A percentile compares a stretch with the other conserved stretches of the same genome.
Evolutionary conservation across 2,329 filamentous ascomycete species (phyloP).

Genomic region (Sclerotinia sclerotiorum): DNA sequence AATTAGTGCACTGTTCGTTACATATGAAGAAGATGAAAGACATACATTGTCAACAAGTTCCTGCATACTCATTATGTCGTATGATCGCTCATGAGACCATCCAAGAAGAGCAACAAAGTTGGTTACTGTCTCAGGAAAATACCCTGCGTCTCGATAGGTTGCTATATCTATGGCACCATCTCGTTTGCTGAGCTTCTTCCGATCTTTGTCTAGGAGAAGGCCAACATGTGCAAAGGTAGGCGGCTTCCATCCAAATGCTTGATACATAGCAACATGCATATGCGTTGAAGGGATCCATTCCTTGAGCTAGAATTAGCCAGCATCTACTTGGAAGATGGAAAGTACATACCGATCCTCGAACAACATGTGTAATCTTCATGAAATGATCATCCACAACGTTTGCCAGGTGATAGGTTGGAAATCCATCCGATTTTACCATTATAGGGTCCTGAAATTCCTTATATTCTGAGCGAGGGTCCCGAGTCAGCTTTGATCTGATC

Average conservation of each 20-base stretch:
- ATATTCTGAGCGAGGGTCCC: neutral
- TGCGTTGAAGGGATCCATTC: conserved; percentile 98
- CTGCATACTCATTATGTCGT: conserved; percentile 69
- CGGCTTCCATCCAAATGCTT: conserved; percentile 71
- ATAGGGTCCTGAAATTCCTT: conserved; percentile 75
- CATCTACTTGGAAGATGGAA: conserved; percentile 1
- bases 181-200: conserved; percentile 84
- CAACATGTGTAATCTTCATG: conserved; percentile 95
- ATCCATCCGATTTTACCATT: conserved; percentile 85
- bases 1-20: neutral
- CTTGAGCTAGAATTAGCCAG: conserved; percentile 41
- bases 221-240: conserved; percentile 81
- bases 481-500: conserved; percentile 47
- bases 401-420: conserved; percentile 94
- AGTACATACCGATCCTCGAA: conserved; percentile 71
- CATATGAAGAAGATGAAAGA: conserved; percentile 11
- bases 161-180: conserved; percentile 63
- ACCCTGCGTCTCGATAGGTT: conserved; percentile 56
- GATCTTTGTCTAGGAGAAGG: conserved; percentile 66
- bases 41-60: conserved; percentile 69
- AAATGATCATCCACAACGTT: conserved; percentile 95
- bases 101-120: conserved; percentile 87
- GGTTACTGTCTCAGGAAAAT: conserved; percentile 62
- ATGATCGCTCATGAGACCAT: conserved; percentile 69
- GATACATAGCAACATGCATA: conserved; percentile 71